Base-by-base conservation (phyloP, 78 protist genomes). In the Chrysochromulina parva region DNA sequence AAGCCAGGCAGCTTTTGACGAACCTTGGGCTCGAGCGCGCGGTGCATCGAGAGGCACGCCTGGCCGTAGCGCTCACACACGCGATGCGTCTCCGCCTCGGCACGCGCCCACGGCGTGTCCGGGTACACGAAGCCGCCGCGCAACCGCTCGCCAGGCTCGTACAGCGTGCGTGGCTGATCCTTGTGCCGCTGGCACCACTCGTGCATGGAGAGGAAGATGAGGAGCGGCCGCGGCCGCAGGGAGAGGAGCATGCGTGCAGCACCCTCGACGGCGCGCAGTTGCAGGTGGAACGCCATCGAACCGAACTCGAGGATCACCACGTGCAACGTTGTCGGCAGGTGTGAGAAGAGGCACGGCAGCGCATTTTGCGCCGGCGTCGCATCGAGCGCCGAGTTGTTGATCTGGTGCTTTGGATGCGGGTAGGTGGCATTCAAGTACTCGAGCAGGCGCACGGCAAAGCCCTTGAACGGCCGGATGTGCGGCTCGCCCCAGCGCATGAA, bases 61-160 rank as follows among this genome's bases (percentile, higher is more conserved):
- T 67, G 76, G 50, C 76, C 48, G 14, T 67, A 67, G 22, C n/a
- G 28, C 28, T 67, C 47, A 48, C 76, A 67, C 24, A 67, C 76
- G 48, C 76, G 76, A 11, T 2, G 4, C 13, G 47, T 67, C 48
- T 67, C 76, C 24, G 48, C 47, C 28, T 67, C 76, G 11, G 48
- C 76, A 1, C 76, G 76, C 76, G 28, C 76, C 76, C 76, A 67
- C 47, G 76, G 76, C 76, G 76, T 65, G 71, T 65, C 71, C 24
- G 71, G 71, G 24, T 65, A 65, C 71, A 65, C 71, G 24, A 65
- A 65, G 28, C 71, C 71, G 71, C 71, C 71, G 71, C 71, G 71
- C 28, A 65, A 20, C 24, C 71, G 16, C 24, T 65, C 71, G 71
- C 71, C 71, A 13, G 71, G 71, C 71, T 20, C 71, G 24, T 65